phyloP scores from a whole-genome alignment of 1,284 basidiomycete species.

The Ceratobasidium sp. region DNA sequence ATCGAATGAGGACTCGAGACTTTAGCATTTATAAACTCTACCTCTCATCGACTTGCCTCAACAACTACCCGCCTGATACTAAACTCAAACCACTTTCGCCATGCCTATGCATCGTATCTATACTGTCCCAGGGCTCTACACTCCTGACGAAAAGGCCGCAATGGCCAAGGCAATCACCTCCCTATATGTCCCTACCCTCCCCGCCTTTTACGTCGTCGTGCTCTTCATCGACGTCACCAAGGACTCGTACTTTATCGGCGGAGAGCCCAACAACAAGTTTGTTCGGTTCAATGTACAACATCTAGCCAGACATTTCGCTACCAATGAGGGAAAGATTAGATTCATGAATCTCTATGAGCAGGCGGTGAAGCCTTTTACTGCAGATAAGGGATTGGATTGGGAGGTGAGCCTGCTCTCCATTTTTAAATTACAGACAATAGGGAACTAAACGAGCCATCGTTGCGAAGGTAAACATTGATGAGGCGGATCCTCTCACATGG shows the following conservation, averaged over 20 bases:
- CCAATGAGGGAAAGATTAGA: background rate
- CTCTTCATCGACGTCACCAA: slow-evolving; percentile 26
- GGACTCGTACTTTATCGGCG: slow-evolving; percentile 34
- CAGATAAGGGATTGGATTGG: slow-evolving; percentile 30
- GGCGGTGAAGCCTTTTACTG: slow-evolving; percentile 26
- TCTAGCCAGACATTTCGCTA: slow-evolving; percentile 15
- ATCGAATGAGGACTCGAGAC: background rate
- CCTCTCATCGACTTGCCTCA: too few relatives aligned
- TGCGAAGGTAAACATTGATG: slow-evolving; percentile 29
- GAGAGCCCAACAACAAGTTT: slow-evolving; percentile 16
- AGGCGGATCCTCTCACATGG: slow-evolving; percentile 31
- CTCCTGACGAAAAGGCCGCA: slow-evolving; percentile 1
- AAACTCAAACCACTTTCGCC: background rate
- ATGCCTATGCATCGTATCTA: slow-evolving; percentile 43
- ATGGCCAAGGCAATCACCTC: slow-evolving; percentile 23
- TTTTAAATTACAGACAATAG: background rate
- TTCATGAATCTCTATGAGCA: slow-evolving; percentile 25
- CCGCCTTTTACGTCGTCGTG: slow-evolving; percentile 32
- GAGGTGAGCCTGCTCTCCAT: background rate
- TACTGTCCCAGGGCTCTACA: slow-evolving; percentile 23
- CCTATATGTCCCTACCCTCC: background rate
- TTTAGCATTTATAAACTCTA: background rate
- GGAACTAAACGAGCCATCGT: background rate
- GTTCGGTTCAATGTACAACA: slow-evolving; percentile 31
- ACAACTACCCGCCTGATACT: too few relatives aligned